Evolutionary conservation across 1,284 basidiomycete genomes (phyloP), one percentile per base, ranked within the genome.

Genomic region (Volvariella surrecta): DNA sequence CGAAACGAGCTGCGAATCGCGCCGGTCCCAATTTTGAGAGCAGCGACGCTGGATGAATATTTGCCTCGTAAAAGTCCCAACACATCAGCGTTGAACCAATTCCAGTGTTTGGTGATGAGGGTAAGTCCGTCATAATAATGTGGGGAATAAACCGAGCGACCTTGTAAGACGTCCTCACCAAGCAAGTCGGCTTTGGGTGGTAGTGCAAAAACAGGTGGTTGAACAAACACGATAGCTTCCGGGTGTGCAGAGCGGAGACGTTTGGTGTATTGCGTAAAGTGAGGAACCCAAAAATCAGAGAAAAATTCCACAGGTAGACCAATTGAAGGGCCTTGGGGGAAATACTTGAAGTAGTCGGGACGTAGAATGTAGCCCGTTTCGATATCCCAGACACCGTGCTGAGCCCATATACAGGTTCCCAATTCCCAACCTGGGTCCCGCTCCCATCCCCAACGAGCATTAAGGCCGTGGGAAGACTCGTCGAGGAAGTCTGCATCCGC

Each of bases 51-150:
- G 62, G 59, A 79, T 55, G 73, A 72, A 61, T 98, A 99, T 57
- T 91, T 91, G 15, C 90, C 90, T 32, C 95, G 70, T 32, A 98
- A 64, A 4, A 98, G 62, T 1, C 95, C 95, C 0, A 99, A 67
- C 0, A 93, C 90, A 61, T 99, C 95, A 1, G 92, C 94, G 55
- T 98, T 98, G 73, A 95, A 91, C 89, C 87, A 92, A 58, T 93
- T 88, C 93, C 90, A 95, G 53, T 93, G 89, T 21, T 86, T 71
- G 24, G 87, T 89, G 21, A 89, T 67, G 15, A 89, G 72, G 4
- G 86, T 89, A 37, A 97, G 70, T 1, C 95, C 95, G 56, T 99
- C 95, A 60, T 98, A 99, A 60, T 92, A 99, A 62, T 99, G 95
- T 0, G 82, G 74, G 0, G 89, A 85, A 48, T 88, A 84, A 43